Conservation (phyloP, 768 basidiomycete species). For the Mycena crocata region DNA sequence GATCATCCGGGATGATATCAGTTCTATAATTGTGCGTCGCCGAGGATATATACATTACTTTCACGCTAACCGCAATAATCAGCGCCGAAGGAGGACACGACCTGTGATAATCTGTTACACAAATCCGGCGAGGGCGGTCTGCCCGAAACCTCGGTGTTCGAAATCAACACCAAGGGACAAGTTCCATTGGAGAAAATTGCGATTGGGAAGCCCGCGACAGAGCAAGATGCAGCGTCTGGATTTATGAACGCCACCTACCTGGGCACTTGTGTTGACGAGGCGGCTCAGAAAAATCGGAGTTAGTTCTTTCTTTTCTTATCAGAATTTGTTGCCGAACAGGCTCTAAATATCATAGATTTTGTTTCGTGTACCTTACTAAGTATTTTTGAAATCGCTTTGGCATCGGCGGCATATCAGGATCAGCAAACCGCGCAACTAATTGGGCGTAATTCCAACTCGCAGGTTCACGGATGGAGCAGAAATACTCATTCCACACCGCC, state of each 20-base stretch:
- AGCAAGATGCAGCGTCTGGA: background rate
- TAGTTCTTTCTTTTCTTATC: background rate
- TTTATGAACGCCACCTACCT: background rate
- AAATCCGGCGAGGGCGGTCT: background rate
- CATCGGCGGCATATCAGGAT: too few species aligned
- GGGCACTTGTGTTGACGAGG: background rate
- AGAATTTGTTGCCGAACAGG: too few species aligned
- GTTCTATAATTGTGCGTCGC: constrained; percentile 13
- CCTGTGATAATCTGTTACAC: constrained; percentile 2
- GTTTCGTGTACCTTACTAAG: too few species aligned
- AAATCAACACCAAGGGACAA: background rate
- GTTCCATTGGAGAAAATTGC: constrained; percentile 4
- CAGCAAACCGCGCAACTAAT: too few species aligned
- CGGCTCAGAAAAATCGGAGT: background rate
- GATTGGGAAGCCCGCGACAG: background rate
- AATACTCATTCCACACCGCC: too few species aligned
- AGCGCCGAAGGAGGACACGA: constrained; percentile 4
- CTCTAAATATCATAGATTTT: too few species aligned
- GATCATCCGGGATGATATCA: background rate
- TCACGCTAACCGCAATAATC: background rate
- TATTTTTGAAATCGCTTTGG: too few species aligned
- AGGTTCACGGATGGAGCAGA: too few species aligned
- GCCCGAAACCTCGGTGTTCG: background rate
- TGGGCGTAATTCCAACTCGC: too few species aligned
- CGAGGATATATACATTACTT: too few species aligned